Percentiles rank a stretch among this genome's conserved stretches.
These are phyloP conservation scores for Lagenaria siceraria DNA, from an alignment of 306 rosid genomes.

Conservation along the genomic window DNA sequence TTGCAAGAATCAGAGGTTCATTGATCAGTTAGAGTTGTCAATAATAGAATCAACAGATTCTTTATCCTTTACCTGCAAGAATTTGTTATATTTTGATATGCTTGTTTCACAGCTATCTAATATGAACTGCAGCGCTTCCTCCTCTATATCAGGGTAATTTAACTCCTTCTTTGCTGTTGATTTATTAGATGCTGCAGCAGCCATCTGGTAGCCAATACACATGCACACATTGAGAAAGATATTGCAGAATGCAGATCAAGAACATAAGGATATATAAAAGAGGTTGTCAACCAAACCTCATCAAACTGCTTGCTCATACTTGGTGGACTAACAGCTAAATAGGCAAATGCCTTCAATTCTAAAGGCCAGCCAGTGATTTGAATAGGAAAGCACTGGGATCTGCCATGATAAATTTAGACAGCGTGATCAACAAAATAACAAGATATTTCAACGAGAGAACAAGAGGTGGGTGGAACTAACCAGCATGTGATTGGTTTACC, in stretches of 20 bases:
- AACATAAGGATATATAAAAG: background rate
- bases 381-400: slow-evolving; percentile 79
- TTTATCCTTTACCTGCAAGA: slow-evolving; percentile 51
- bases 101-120: slow-evolving; percentile 81
- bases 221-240: slow-evolving; percentile 11
- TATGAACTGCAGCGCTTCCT: slow-evolving; percentile 72
- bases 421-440: background rate
- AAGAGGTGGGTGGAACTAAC: background rate
- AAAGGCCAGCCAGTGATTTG: slow-evolving; percentile 86
- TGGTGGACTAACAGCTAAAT: slow-evolving; percentile 76
- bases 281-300: slow-evolving; percentile 42
- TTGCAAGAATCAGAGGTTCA: background rate
- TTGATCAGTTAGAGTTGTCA: background rate
- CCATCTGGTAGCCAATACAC: slow-evolving; percentile 46
- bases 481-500: background rate
- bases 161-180: slow-evolving; percentile 45
- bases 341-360: slow-evolving; percentile 92
- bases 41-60: background rate
- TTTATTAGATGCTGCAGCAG: slow-evolving; percentile 73
- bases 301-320: slow-evolving; percentile 63
- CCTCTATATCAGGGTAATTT: slow-evolving; percentile 70
- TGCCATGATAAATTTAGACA: slow-evolving; percentile 19
- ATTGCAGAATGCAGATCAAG: slow-evolving; percentile 4
- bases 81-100: slow-evolving; percentile 72
- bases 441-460: background rate